Conservation (phyloP, 2,329 filamentous ascomycete genomes). For the Scopulariopsis brevicaulis region DNA sequence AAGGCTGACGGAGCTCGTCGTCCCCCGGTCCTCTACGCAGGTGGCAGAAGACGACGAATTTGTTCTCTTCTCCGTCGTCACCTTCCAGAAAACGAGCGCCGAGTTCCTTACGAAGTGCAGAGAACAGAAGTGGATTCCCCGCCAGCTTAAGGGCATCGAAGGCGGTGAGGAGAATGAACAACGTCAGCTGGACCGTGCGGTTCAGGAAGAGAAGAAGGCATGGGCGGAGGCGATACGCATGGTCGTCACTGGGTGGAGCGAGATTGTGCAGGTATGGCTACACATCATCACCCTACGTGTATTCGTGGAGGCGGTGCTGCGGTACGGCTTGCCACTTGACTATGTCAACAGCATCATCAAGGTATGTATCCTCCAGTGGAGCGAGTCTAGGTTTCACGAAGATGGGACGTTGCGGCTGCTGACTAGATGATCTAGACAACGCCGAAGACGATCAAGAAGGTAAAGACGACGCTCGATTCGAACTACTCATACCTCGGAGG, state of each 20-base stretch:
- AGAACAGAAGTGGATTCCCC: slow-evolving; percentile 87
- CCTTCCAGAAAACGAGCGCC: slow-evolving; percentile 80
- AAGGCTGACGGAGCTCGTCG: slow-evolving; percentile 79
- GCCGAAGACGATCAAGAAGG: slow-evolving; percentile 70
- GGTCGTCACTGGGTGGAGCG: slow-evolving; percentile 86
- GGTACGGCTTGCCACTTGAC: slow-evolving; percentile 84
- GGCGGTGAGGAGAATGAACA: slow-evolving; percentile 84
- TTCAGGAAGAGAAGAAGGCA: slow-evolving; percentile 78
- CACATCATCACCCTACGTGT: slow-evolving; percentile 85
- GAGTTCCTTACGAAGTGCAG: slow-evolving; percentile 90
- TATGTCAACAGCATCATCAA: slow-evolving; percentile 78
- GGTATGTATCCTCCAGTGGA: slow-evolving; percentile 41
- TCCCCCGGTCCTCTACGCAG: slow-evolving; percentile 74
- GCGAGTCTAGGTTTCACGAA: background rate
- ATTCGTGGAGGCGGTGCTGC: slow-evolving; percentile 95
- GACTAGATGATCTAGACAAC: slow-evolving; percentile 48
- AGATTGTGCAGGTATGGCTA: slow-evolving; percentile 91
- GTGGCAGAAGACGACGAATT: slow-evolving; percentile 85
- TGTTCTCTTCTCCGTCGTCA: slow-evolving; percentile 74
- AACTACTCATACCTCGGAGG: slow-evolving; percentile 87
- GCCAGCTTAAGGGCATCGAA: slow-evolving; percentile 88
- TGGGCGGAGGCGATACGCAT: slow-evolving; percentile 86
- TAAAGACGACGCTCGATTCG: slow-evolving; percentile 66
- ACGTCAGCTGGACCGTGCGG: slow-evolving; percentile 71
- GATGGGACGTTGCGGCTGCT: background rate